Percentiles rank a stretch among this genome's conserved stretches.
phyloP scores from a whole-genome alignment of 371 early-diverging fungal genomes.

The Mucor circinelloides region DNA sequence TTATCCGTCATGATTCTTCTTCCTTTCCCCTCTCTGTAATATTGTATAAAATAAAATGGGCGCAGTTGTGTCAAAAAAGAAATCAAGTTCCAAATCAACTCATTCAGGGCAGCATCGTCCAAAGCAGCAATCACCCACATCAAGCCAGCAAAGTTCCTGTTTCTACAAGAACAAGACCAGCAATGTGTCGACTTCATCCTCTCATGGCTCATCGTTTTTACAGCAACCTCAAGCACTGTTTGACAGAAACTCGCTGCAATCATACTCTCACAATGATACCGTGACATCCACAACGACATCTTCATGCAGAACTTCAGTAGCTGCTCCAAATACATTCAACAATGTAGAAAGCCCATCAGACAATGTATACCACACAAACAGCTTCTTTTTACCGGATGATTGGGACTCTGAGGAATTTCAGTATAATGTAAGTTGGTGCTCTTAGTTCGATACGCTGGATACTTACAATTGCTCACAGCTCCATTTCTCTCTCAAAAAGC shows the following conservation, averaged over 20 bases:
- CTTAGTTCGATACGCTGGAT: too few species aligned
- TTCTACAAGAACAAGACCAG: background rate
- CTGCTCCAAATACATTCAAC: background rate
- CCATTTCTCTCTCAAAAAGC: slow-evolving; percentile 21
- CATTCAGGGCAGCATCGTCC: background rate
- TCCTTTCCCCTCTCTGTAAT: background rate
- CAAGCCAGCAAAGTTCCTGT: background rate
- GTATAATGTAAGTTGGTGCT: slow-evolving; percentile 11
- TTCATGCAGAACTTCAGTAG: background rate
- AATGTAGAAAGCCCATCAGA: background rate
- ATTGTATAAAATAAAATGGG: background rate
- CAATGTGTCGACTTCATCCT: background rate
- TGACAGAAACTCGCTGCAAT: background rate
- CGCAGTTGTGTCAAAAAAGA: background rate
- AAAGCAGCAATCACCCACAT: background rate
- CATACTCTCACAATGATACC: background rate
- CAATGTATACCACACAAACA: slow-evolving; percentile 13
- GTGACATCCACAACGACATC: background rate
- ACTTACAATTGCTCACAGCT: slow-evolving; percentile 2
- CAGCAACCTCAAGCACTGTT: background rate
- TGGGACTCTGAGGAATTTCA: slow-evolving; percentile 23
- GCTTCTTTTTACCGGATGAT: slow-evolving; percentile 26
- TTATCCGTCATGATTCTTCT: background rate
- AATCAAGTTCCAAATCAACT: background rate
- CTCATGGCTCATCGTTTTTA: background rate